Conservation (phyloP, 2,329 filamentous ascomycete genomes). For the Cytospora chrysosperma region DNA sequence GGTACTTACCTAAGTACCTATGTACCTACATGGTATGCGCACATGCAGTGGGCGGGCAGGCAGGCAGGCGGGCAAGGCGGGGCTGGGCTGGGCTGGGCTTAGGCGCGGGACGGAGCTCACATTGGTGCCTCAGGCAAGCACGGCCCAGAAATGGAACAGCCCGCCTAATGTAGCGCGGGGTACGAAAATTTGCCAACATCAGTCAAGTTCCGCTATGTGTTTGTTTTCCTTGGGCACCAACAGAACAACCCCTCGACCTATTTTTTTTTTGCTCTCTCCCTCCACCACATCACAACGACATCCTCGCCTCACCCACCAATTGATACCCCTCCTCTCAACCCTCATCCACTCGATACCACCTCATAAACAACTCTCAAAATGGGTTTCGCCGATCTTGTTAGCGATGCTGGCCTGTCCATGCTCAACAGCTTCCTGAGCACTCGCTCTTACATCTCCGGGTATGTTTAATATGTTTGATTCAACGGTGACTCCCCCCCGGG, state of each 20-base stretch:
- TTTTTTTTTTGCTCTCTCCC: conserved; percentile 14
- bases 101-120: not conserved
- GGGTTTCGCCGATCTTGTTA: conserved; percentile 33
- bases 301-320: not conserved
- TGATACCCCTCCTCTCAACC: not conserved
- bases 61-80: too few species aligned
- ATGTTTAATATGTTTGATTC: conserved; percentile 48
- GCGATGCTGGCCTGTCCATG: conserved; percentile 38
- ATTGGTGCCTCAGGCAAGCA: conserved; percentile 17
- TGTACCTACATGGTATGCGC: too few species aligned
- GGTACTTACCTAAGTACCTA: too few species aligned
- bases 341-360: not conserved
- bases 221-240: conserved; percentile 21
- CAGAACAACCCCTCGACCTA: conserved; percentile 2
- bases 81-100: not conserved
- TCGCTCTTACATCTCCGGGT: conserved; percentile 76
- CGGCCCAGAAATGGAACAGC: not conserved
- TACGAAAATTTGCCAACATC: conserved; percentile 23
- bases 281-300: not conserved
- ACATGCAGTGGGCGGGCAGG: too few species aligned
- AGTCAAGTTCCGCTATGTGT: not conserved
- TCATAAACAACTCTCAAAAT: conserved; percentile 20
- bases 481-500: not conserved
- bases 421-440: conserved; percentile 66
- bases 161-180: conserved; percentile 19